Evolutionary conservation across 2,329 filamentous ascomycete species (phyloP), one percentile per base, ranked within the genome.

Genomic region (Fusarium torreyae): DNA sequence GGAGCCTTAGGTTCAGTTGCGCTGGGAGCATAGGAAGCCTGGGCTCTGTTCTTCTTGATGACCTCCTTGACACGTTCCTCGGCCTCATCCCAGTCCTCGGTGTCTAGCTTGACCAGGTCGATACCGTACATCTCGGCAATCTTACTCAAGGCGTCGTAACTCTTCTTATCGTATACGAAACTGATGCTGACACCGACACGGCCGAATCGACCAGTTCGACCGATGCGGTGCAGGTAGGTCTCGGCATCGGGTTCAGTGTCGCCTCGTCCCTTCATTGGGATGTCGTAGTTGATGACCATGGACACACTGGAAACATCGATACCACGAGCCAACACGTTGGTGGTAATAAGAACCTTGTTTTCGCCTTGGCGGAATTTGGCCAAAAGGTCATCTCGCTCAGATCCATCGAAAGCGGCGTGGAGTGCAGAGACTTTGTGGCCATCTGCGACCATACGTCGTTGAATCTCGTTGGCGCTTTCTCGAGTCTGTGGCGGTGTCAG

Each of bases 211-310:
- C 96, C 96, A 15, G 96, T 99, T 77, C 96, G 94, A 66, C 96
- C 96, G 74, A 99, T 99, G 78, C 96, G 92, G 86, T 99, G 96
- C 49, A 99, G 91, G 77, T 99, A 99, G 1, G 96, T 99, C 83
- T 98, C 94, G 46, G 90, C 90, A 77, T 99, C 96, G 15, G 95
- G 92, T 81, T 96, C 93, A 28, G 86, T 86, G 73, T 98, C 94
- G 18, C 92, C 89, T 33, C 87, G 82, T 40, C 92, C 90, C 76
- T 91, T 91, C 84, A 91, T 92, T 24, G 91, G 91, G 60, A 94
- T 92, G 73, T 94, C 92, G 81, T 99, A 99, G 85, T 99, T 99
- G 85, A 99, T 94, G 55, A 99, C 96, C 91, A 99, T 96, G 11
- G 94, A 97, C 15, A 99, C 96, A 28, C 82, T 97, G 81, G 78